A percentile compares a stretch with the other conserved stretches of the same genome.
These are phyloP conservation scores for Crucibulum laeve DNA, from an alignment of 768 basidiomycete genomes.

Conservation along the genomic window DNA sequence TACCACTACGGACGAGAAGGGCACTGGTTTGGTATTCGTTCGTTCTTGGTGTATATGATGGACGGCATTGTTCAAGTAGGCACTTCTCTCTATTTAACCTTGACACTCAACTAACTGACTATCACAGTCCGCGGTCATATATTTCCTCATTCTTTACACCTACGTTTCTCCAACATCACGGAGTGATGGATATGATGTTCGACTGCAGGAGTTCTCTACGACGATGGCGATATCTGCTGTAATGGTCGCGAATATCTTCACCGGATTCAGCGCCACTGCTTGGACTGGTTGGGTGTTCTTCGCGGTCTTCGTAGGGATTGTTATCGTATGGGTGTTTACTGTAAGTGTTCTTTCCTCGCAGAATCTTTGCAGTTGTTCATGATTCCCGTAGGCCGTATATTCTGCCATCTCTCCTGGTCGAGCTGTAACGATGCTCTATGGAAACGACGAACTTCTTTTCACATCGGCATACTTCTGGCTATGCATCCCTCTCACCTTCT, in stretches of 20 bases:
- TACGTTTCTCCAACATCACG: slow-evolving; percentile 74
- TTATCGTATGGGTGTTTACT: slow-evolving; percentile 76
- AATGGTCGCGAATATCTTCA: slow-evolving; percentile 74
- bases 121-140: slow-evolving; percentile 76
- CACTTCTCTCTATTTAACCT: slow-evolving; percentile 8
- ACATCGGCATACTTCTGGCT: slow-evolving; percentile 86
- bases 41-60: slow-evolving; percentile 74
- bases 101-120: background rate
- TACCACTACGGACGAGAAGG: slow-evolving; percentile 83
- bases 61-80: slow-evolving; percentile 79
- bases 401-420: slow-evolving; percentile 70
- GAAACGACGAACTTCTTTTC: slow-evolving; percentile 76
- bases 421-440: slow-evolving; percentile 65
- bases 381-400: slow-evolving; percentile 61
- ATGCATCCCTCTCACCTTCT: slow-evolving; percentile 61
- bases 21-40: slow-evolving; percentile 69
- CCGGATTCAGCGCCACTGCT: slow-evolving; percentile 79
- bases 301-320: slow-evolving; percentile 73
- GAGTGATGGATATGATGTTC: slow-evolving; percentile 72
- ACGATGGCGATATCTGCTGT: slow-evolving; percentile 83
- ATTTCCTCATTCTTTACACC: slow-evolving; percentile 78
- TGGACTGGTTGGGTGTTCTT: slow-evolving; percentile 93
- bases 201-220: slow-evolving; percentile 81
- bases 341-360: slow-evolving; percentile 33
- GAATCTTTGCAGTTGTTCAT: background rate